A percentile compares a stretch with the other conserved stretches of the same genome.
Evolutionary conservation across 169 alveolate genomes (phyloP).

Genomic region (Ichthyophthirius multifiliis): DNA sequence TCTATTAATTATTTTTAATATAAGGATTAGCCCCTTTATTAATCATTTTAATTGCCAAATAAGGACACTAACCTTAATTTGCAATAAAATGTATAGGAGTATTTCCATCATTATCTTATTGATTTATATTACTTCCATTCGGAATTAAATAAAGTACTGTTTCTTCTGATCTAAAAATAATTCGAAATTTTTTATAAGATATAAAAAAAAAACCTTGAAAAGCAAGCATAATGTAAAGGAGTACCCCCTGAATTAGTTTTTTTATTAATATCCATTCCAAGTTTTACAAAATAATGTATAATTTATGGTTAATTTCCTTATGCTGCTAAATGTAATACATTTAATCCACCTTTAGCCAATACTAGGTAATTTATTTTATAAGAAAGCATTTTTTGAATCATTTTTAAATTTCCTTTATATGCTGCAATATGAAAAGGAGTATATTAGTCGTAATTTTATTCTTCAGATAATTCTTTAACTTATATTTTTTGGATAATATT

Average conservation of each 20-base stretch:
- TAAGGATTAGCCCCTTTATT: neutral
- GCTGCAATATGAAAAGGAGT: neutral
- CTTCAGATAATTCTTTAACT: too few species aligned
- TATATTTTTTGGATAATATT: too few species aligned
- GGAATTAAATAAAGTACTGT: neutral
- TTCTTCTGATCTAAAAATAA: neutral
- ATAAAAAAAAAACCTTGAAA: neutral
- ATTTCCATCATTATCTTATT: neutral
- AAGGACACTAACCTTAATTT: neutral
- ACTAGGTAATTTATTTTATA: neutral
- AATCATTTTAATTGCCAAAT: neutral
- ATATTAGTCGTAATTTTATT: neutral
- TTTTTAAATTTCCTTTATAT: neutral
- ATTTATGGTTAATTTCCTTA: slow-evolving; percentile 1
- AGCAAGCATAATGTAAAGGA: neutral
- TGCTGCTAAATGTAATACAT: neutral
- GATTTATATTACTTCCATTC: neutral
- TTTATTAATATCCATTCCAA: neutral
- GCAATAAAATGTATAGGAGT: neutral
- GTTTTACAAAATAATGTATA: neutral
- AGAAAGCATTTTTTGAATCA: neutral
- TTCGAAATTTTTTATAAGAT: too few species aligned
- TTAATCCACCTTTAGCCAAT: neutral
- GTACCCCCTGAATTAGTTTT: neutral
- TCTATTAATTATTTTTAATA: neutral